These are phyloP conservation scores for Cyclaneusma minus DNA, from an alignment of 2,329 filamentous ascomycete genomes.

Conservation along the genomic window DNA sequence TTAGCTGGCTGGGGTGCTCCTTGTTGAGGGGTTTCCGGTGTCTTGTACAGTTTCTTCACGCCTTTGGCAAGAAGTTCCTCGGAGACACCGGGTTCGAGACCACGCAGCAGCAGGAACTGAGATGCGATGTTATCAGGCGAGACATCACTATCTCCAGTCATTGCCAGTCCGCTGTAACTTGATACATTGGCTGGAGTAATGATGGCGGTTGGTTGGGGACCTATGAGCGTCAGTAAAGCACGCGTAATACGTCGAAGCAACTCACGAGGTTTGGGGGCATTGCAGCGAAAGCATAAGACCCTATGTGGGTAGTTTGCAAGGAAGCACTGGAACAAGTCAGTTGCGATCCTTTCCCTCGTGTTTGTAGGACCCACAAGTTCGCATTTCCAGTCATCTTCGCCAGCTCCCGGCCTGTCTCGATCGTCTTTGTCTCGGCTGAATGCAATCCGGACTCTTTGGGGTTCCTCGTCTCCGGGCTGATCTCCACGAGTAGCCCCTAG, in stretches of 20 bases:
- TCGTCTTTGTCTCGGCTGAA: constrained; percentile 37
- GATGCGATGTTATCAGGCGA: constrained; percentile 35
- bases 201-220: constrained; percentile 17
- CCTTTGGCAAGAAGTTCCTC: constrained; percentile 61
- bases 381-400: constrained; percentile 41
- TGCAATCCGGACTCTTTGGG: constrained; percentile 23
- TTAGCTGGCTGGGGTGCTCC: constrained; percentile 19
- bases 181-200: constrained; percentile 21
- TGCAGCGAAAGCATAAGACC: constrained; percentile 40
- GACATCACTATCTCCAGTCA: constrained; percentile 37
- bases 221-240: constrained; percentile 17
- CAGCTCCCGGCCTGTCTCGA: constrained; percentile 24
- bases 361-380: constrained; percentile 26
- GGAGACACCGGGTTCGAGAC: constrained; percentile 52
- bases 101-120: constrained; percentile 62
- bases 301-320: constrained; percentile 41
- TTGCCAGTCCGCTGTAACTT: constrained; percentile 25
- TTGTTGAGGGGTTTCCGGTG: constrained; percentile 23
- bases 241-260: constrained; percentile 2
- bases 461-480: constrained; percentile 24
- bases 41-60: constrained; percentile 57
- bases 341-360: too few species aligned
- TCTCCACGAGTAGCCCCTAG: constrained; percentile 27
- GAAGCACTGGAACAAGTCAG: constrained; percentile 27
- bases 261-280: constrained; percentile 34